These are phyloP conservation scores for Tubosaeta sp. DNA, from an alignment of 768 basidiomycete genomes.

Conservation along the genomic window DNA sequence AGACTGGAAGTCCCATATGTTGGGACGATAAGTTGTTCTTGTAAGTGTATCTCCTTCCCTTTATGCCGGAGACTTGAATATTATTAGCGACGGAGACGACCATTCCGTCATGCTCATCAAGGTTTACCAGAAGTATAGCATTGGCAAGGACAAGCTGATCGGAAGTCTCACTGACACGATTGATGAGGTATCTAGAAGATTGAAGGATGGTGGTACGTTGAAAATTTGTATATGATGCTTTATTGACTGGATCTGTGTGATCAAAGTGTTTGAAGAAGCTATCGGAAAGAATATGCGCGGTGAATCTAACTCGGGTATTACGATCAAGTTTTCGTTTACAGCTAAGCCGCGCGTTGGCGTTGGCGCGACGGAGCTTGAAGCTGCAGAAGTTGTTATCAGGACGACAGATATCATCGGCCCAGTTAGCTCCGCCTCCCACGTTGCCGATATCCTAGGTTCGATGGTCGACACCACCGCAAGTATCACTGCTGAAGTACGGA, in stretches of 20 bases:
- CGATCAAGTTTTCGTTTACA: not conserved
- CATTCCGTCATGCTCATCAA: not conserved
- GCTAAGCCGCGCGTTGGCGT: not conserved
- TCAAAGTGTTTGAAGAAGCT: not conserved
- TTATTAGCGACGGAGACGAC: not conserved
- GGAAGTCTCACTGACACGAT: not conserved
- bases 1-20: not conserved
- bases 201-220: not conserved
- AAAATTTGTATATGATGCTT: not conserved
- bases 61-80: not conserved
- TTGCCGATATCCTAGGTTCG: not conserved
- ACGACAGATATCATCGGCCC: not conserved
- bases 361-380: not conserved
- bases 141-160: not conserved
- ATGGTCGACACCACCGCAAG: not conserved
- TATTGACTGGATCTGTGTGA: not conserved
- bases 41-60: not conserved
- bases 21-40: not conserved
- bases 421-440: not conserved
- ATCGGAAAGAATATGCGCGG: not conserved
- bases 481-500: not conserved
- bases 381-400: not conserved
- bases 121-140: not conserved
- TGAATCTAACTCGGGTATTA: not conserved
- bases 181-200: not conserved